Percentiles rank a stretch among this genome's conserved stretches.
Conservation (phyloP, 129 eudicot genomes). For the Flaveria ramosissima region DNA sequence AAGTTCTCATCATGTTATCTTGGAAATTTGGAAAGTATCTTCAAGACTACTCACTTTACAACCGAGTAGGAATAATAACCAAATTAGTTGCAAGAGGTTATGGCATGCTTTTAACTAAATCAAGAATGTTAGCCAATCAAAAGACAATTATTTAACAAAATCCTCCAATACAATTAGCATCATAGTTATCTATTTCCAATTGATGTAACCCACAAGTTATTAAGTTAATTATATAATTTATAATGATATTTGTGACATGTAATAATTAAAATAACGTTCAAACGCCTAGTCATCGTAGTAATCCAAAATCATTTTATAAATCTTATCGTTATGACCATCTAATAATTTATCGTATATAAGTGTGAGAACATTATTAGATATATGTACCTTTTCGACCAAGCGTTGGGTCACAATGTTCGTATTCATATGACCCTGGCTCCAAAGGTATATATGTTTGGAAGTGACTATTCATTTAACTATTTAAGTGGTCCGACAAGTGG, state of each 20-base stretch:
- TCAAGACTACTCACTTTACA: no score
- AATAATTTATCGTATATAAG: not conserved
- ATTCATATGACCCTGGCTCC: slow-evolving; percentile 36
- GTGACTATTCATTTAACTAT: slow-evolving; percentile 27
- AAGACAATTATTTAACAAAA: not conserved
- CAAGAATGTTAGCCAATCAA: no score
- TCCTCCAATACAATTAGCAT: not conserved
- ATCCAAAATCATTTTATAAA: not conserved
- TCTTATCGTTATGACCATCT: not conserved
- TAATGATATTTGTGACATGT: not conserved
- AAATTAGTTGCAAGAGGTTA: no score
- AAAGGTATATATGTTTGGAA: slow-evolving; percentile 22
- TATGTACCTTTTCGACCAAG: slow-evolving; percentile 20
- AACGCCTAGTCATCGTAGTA: not conserved
- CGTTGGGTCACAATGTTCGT: slow-evolving; percentile 31
- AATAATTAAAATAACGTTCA: not conserved
- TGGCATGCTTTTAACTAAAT: no score
- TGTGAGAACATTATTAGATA: not conserved
- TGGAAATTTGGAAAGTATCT: no score
- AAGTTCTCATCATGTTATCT: no score
- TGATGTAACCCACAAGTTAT: not conserved
- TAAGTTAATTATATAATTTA: not conserved
- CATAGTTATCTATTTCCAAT: not conserved
- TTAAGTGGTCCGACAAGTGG: slow-evolving; percentile 33
- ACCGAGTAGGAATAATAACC: no score